Conservation (phyloP, 208 protist genomes). For the Crithidia mellificae region DNA sequence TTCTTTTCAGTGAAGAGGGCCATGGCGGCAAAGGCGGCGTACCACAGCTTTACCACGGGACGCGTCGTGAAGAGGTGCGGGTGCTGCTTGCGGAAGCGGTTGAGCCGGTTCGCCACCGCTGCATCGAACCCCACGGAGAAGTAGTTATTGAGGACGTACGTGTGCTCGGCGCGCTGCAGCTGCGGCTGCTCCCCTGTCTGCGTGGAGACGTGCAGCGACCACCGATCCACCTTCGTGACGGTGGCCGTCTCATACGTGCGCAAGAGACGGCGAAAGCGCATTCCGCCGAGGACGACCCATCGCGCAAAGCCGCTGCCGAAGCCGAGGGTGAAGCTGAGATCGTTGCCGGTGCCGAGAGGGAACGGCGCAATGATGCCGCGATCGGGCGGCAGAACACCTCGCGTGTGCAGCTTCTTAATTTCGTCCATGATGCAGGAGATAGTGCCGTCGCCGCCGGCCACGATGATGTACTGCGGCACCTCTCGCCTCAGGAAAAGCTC, state of each 20-base stretch:
- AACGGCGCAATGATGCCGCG: constrained; percentile 30
- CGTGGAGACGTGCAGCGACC: constrained; percentile 21
- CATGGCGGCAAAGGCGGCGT: constrained; percentile 48
- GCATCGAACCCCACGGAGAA: constrained; percentile 82
- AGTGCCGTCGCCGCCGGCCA: constrained; percentile 84
- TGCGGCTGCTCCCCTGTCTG: constrained; percentile 7
- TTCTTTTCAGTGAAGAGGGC: constrained; percentile 38
- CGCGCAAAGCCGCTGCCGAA: constrained; percentile 72
- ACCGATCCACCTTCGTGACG: constrained; percentile 60
- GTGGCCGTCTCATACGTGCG: constrained; percentile 25
- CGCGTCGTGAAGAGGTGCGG: constrained; percentile 51
- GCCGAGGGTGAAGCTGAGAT: constrained; percentile 78
- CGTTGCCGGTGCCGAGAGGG: constrained; percentile 85
- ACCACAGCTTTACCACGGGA: constrained; percentile 65
- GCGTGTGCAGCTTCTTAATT: constrained; percentile 20
- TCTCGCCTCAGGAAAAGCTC: constrained; percentile 31
- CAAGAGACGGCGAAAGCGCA: constrained; percentile 1
- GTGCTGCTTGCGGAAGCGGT: constrained; percentile 54
- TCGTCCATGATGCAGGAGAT: constrained; percentile 78
- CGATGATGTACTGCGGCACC: constrained; percentile 49
- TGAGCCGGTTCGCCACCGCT: constrained; percentile 69
- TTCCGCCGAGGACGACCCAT: constrained; percentile 40
- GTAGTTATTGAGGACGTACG: constrained; percentile 78
- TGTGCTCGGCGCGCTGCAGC: constrained; percentile 15
- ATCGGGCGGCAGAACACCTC: neutral